Conservation (phyloP, 2,329 filamentous ascomycete species). For the Alternaria triticimaculans region DNA sequence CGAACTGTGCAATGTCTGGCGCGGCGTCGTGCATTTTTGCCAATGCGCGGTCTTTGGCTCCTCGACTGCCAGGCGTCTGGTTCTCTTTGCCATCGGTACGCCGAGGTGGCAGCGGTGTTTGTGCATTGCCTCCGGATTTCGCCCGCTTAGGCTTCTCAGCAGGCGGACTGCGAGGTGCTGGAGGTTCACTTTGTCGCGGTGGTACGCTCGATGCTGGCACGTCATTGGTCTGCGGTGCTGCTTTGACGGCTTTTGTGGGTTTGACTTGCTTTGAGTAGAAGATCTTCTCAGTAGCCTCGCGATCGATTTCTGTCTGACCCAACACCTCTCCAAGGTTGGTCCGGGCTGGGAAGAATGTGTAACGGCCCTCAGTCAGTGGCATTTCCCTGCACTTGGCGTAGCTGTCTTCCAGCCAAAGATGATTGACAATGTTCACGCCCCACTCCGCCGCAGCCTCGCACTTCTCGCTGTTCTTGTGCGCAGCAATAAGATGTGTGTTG, state of each 20-base stretch:
- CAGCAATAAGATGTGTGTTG: conserved; percentile 94
- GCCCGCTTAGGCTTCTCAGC: conserved; percentile 36
- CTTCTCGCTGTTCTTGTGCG: conserved; percentile 88
- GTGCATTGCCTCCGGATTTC: conserved; percentile 36
- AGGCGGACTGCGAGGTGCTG: conserved; percentile 16
- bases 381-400: conserved; percentile 87
- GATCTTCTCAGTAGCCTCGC: conserved; percentile 72
- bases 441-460: conserved; percentile 91
- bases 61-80: conserved; percentile 81
- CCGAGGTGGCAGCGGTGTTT: conserved; percentile 60
- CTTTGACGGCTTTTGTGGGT: conserved; percentile 27
- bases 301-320: conserved; percentile 84
- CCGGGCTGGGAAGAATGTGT: conserved; percentile 83
- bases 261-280: conserved; percentile 58
- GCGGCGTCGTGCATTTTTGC: conserved; percentile 77
- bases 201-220: conserved; percentile 31
- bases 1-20: conserved; percentile 85
- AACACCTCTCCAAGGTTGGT: conserved; percentile 94
- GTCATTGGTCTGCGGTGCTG: conserved; percentile 19
- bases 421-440: conserved; percentile 89
- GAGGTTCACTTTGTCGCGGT: conserved; percentile 19
- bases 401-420: conserved; percentile 96
- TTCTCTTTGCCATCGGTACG: conserved; percentile 75
- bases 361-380: conserved; percentile 74
- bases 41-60: conserved; percentile 86